These are phyloP conservation scores for Annulohypoxylon moriforme DNA, from an alignment of 495 filamentous ascomycete genomes.

Conservation along the genomic window DNA sequence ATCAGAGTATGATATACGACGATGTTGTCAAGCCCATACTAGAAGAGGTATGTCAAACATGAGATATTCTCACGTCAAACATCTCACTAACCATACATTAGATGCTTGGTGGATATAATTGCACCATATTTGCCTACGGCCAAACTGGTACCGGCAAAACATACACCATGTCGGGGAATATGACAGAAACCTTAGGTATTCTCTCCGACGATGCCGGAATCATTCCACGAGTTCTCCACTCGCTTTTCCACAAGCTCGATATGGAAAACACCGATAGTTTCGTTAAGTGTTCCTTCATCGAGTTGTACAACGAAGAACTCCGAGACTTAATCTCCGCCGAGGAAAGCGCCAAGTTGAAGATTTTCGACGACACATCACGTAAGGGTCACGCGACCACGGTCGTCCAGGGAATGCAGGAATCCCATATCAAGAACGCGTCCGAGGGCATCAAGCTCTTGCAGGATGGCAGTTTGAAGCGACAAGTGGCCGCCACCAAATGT, in stretches of 20 bases:
- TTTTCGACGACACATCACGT: conserved; percentile 88
- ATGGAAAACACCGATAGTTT: conserved; percentile 81
- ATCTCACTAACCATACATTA: conserved; percentile 48
- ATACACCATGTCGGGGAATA: conserved; percentile 99
- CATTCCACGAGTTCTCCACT: conserved; percentile 87
- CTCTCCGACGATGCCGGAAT: conserved; percentile 93
- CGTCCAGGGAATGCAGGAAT: conserved; percentile 98
- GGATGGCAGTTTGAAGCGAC: conserved; percentile 88
- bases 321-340: conserved; percentile 86
- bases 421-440: conserved; percentile 83
- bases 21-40: conserved; percentile 92
- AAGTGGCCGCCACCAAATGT: conserved; percentile 97
- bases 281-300: conserved; percentile 98
- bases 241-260: conserved; percentile 85
- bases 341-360: conserved; percentile 88
- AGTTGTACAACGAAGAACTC: conserved; percentile 97
- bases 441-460: conserved; percentile 91
- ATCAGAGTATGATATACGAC: conserved; percentile 91
- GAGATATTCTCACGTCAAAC: not conserved
- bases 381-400: conserved; percentile 82
- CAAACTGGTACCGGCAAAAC: conserved; percentile 99
- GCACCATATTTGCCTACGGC: conserved; percentile 98
- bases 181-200: conserved; percentile 84
- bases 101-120: conserved; percentile 98
- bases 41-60: conserved; percentile 75